Evolutionary conservation across 176 grass and related monocot genomes (phyloP), one percentile per base, ranked within the genome.

Genomic region (maize (Zea mays)): DNA sequence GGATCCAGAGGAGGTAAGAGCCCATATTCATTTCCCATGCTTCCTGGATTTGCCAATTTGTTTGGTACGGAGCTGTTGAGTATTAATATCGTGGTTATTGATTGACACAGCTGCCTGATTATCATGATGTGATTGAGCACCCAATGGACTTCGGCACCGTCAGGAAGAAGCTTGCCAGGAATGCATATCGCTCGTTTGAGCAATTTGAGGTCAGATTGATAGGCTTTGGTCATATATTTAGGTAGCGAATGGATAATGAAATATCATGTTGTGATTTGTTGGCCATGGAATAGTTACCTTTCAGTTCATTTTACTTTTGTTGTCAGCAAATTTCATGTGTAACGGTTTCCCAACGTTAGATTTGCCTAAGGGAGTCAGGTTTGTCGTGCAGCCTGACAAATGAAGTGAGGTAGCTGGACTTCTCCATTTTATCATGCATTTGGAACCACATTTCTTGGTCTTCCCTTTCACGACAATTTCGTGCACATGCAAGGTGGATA

Each of bases 1-100:
- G 69, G 90, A 99, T 87, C 89, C 40, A 7, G 90, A 99, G 72
- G 96, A 99, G 90, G 96, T 39, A 39, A 39, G 38, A 39, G 38
- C 38, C 4, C 3, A 39, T 39, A 4, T 39, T 4, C 38, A 39
- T 39, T 39, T 39, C 1, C 38, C 38, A 3, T 39, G 38, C 38
- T 39, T 39, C 4, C 38, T 39, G 4, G 38, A 82, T 38, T 75
- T 62, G 56, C 45, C 37, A 60, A 65, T 48, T 65, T 75, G 51
- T 59, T 81, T 49, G 10, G 54, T 19, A 57, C 0, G 27, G 58
- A 39, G 38, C 38, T 39, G 38, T 39, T 39, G 3, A 39, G 4
- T 39, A 39, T 39, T 39, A 4, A 39, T 39, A 39, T 39, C 4
- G 38, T 39, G 38, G 38, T 39, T 39, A 4, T 39, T 39, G 38